A percentile compares a stretch with the other conserved stretches of the same genome.
phyloP scores from a whole-genome alignment of 345 rosid species.

The Melaleuca alternifolia region DNA sequence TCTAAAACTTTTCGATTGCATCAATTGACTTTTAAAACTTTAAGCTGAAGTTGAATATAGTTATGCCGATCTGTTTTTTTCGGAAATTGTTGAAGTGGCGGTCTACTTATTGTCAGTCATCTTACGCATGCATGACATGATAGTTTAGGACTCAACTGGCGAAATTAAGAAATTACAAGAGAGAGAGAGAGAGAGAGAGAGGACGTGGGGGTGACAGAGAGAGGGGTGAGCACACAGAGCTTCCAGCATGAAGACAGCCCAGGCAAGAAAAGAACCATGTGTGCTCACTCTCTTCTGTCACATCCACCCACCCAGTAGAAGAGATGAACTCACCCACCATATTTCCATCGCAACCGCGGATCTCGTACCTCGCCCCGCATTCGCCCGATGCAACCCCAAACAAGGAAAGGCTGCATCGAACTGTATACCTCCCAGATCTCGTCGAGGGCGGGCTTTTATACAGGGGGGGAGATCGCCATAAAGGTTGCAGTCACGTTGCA shows the following conservation, averaged over 20 bases:
- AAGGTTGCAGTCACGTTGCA: neutral
- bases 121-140: no score
- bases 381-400: neutral
- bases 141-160: no score
- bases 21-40: no score
- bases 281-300: slow-evolving; percentile 31
- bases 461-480: neutral
- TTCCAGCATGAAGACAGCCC: slow-evolving; percentile 1
- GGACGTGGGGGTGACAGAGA: neutral
- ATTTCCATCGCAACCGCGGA: neutral
- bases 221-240: slow-evolving; percentile 10
- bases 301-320: neutral
- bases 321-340: neutral
- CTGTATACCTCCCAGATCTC: neutral
- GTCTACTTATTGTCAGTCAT: no score
- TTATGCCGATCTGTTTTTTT: no score
- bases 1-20: no score
- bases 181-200: neutral
- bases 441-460: neutral
- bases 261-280: slow-evolving; percentile 10
- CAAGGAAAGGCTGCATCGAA: neutral
- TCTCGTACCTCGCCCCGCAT: neutral
- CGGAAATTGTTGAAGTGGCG: no score
- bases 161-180: no score
- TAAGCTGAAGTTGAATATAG: no score